Conservation (phyloP, 495 filamentous ascomycete species). For the Platismatia glauca region DNA sequence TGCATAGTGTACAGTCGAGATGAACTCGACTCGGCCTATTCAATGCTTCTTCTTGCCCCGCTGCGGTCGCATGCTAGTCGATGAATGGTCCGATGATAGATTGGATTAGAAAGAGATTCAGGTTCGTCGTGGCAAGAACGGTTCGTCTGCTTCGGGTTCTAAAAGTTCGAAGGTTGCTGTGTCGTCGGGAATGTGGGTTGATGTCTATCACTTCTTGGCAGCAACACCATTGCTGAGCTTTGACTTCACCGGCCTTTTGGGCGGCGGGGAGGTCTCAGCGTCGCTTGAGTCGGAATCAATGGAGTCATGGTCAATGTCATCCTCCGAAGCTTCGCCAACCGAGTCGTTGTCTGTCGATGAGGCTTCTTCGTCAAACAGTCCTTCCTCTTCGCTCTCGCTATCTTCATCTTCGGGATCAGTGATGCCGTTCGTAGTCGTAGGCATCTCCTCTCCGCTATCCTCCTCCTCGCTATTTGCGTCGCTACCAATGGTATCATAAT, state of each 20-base stretch:
- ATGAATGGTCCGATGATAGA: neutral
- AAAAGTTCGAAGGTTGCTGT: neutral
- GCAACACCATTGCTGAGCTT: slow-evolving; percentile 17
- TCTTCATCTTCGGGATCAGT: slow-evolving; percentile 29
- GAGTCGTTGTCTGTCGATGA: slow-evolving; percentile 25
- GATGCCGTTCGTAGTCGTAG: slow-evolving; percentile 18
- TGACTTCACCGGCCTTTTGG: slow-evolving; percentile 17
- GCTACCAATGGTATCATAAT: neutral
- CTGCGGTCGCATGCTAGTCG: neutral
- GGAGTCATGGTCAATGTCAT: slow-evolving; percentile 24
- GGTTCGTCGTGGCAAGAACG: neutral
- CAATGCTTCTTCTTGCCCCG: slow-evolving; percentile 25
- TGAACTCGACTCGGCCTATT: slow-evolving; percentile 6
- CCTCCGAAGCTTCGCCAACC: slow-evolving; percentile 16
- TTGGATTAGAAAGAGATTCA: neutral
- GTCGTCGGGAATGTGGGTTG: neutral
- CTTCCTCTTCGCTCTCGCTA: slow-evolving; percentile 21
- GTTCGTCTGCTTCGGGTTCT: too few species aligned
- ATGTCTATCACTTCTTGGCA: neutral
- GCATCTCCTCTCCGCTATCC: slow-evolving; percentile 21
- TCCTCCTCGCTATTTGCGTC: slow-evolving; percentile 14
- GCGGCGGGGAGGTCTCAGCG: slow-evolving; percentile 18
- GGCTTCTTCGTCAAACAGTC: slow-evolving; percentile 23
- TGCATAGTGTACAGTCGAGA: slow-evolving; percentile 24
- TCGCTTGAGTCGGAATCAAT: slow-evolving; percentile 18